Evolutionary conservation across 176 grass and related monocot genomes (phyloP).

Genomic region (Bonia amplexicaulis): DNA sequence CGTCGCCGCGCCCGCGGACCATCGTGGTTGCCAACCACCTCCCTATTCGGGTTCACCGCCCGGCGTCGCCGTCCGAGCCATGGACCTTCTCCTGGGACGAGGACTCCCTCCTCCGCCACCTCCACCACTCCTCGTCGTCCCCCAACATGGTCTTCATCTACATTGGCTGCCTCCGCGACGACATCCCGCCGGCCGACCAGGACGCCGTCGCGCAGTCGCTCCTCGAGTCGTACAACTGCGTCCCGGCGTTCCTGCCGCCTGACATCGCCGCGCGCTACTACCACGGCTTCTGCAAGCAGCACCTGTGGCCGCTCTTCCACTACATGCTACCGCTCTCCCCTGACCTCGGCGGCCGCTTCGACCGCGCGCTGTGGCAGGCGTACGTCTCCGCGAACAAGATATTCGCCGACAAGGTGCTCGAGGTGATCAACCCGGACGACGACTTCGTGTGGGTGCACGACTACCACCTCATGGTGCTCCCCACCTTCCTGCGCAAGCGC

Average conservation of each 20-base stretch:
- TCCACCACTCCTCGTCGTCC: conserved; percentile 53
- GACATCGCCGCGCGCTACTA: conserved; percentile 74
- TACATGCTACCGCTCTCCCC: conserved; percentile 95
- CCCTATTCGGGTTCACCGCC: conserved; percentile 51
- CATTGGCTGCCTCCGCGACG: conserved; percentile 84
- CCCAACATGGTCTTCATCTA: conserved; percentile 79
- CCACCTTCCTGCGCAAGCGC: conserved; percentile 83
- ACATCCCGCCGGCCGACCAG: conserved; percentile 58
- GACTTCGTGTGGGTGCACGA: conserved; percentile 98
- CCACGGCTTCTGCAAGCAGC: conserved; percentile 98
- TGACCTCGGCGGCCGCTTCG: conserved; percentile 85
- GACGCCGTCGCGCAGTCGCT: conserved; percentile 79
- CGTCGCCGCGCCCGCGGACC: conserved; percentile 60
- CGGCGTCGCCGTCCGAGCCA: conserved; percentile 30
- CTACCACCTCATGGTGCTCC: conserved; percentile 96
- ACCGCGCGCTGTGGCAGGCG: conserved; percentile 78
- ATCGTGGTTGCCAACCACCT: conserved; percentile 95
- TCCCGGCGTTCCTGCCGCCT: conserved; percentile 63
- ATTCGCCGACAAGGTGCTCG: conserved; percentile 86
- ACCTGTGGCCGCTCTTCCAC: conserved; percentile 97
- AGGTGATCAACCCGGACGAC: conserved; percentile 94
- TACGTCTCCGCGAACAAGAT: conserved; percentile 97
- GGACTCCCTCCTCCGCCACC: conserved; percentile 82
- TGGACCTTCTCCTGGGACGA: conserved; percentile 89
- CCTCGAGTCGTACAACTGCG: conserved; percentile 78